Conservation (phyloP, 306 rosid species). For the Citrullus amarus region DNA sequence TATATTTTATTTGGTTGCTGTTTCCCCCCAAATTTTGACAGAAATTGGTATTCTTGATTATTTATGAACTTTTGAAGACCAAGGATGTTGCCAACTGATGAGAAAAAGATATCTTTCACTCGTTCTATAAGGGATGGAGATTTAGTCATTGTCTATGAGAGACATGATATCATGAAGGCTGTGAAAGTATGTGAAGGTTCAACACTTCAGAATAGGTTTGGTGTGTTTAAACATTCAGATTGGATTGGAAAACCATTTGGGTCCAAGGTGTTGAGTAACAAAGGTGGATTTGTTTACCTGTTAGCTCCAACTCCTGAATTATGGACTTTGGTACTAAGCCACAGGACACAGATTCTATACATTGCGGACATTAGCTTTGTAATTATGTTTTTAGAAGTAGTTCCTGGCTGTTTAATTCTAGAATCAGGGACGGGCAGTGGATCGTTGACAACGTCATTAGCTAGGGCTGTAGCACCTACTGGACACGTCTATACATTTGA, state of each 20-base stretch:
- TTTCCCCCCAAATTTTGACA: not conserved
- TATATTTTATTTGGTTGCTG: not conserved
- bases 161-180: conserved; percentile 68
- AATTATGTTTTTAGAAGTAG: conserved; percentile 63
- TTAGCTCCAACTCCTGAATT: conserved; percentile 83
- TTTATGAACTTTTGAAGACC: not conserved
- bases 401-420: conserved; percentile 75
- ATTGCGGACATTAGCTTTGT: conserved; percentile 82
- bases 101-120: conserved; percentile 50
- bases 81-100: conserved; percentile 48
- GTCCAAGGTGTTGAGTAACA: conserved; percentile 61
- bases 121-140: conserved; percentile 44
- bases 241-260: conserved; percentile 93
- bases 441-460: conserved; percentile 79
- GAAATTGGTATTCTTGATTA: not conserved
- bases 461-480: conserved; percentile 60
- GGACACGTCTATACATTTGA: conserved; percentile 79
- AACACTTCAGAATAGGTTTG: conserved; percentile 68
- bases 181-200: conserved; percentile 48
- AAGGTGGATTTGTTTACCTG: conserved; percentile 73
- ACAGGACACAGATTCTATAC: conserved; percentile 83
- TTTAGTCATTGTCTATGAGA: conserved; percentile 70
- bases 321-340: conserved; percentile 80
- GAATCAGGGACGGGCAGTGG: conserved; percentile 96
- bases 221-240: conserved; percentile 66